These are phyloP conservation scores for Macrophomina phaseolina DNA, from an alignment of 2,329 filamentous ascomycete species.

Conservation along the genomic window DNA sequence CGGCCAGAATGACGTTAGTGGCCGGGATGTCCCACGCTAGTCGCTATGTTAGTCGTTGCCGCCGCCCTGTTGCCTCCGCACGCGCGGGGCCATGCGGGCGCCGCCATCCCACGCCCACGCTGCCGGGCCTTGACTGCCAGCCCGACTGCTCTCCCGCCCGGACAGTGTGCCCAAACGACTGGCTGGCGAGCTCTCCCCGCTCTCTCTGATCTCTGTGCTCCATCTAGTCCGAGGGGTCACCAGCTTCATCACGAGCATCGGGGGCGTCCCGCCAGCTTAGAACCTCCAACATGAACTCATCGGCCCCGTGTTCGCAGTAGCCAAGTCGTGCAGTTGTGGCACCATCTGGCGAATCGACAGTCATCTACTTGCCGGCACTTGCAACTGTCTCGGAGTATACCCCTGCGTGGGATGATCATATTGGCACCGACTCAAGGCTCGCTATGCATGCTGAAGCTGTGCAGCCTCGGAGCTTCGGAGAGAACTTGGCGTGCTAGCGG, in stretches of 20 bases:
- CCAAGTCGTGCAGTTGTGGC: not conserved
- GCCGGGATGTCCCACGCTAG: not conserved
- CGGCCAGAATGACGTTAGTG: constrained; percentile 17
- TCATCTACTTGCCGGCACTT: not conserved
- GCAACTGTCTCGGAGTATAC: not conserved
- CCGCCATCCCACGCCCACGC: constrained; percentile 3
- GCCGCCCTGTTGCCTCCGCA: not conserved
- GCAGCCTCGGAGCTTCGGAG: not conserved
- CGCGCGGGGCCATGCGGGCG: not conserved
- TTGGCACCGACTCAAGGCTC: not conserved
- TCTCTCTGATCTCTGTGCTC: not conserved
- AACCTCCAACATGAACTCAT: constrained; percentile 13
- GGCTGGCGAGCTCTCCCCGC: not conserved
- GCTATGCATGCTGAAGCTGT: not conserved
- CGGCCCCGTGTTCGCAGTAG: not conserved
- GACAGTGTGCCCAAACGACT: constrained; percentile 1
- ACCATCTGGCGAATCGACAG: not conserved
- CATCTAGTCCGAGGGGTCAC: not conserved
- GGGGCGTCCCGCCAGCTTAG: not conserved
- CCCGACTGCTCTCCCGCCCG: not conserved
- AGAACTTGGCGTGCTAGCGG: not conserved
- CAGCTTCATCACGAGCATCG: not conserved
- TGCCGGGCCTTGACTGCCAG: not conserved
- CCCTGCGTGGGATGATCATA: not conserved
- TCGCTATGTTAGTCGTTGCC: not conserved